A percentile compares a stretch with the other conserved stretches of the same genome.
phyloP scores from a whole-genome alignment of 768 basidiomycete genomes.

The Tulasnella sp. region DNA sequence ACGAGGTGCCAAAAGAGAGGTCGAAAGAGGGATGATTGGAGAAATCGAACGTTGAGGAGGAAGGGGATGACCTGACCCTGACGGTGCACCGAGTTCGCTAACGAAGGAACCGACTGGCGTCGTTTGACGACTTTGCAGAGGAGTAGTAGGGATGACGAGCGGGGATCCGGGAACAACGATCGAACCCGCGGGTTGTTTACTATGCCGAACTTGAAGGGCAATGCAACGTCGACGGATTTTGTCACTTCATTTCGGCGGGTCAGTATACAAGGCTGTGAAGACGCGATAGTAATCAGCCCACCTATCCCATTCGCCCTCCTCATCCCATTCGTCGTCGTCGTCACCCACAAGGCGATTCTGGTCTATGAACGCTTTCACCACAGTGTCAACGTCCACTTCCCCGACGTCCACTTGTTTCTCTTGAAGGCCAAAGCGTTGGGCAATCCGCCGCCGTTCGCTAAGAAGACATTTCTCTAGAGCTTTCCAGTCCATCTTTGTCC shows the following conservation, averaged over 20 bases:
- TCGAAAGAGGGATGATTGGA: background rate
- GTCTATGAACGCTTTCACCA: conserved; percentile 56
- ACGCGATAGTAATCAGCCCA: background rate
- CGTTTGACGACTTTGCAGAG: conserved; percentile 16
- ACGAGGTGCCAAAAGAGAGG: conserved; percentile 14
- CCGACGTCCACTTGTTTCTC: conserved; percentile 52
- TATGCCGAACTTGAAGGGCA: conserved; percentile 27
- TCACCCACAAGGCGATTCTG: background rate
- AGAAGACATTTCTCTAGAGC: conserved; percentile 72
- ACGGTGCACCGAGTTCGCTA: background rate
- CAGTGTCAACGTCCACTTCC: conserved; percentile 51
- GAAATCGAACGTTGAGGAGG: background rate
- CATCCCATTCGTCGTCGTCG: conserved; percentile 20
- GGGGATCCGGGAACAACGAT: conserved; percentile 18
- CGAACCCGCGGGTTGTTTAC: conserved; percentile 6
- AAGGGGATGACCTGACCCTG: background rate
- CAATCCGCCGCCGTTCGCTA: conserved; percentile 58
- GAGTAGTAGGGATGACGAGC: conserved; percentile 21
- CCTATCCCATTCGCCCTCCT: conserved; percentile 21
- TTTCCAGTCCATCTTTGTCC: conserved; percentile 80
- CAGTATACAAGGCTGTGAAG: background rate
- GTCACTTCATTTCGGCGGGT: conserved; percentile 1
- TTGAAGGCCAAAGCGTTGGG: conserved; percentile 36
- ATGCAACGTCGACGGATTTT: conserved; percentile 20
- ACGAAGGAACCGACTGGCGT: background rate